Conservation (phyloP, 2,329 filamentous ascomycete genomes). For the Cordyceps cateniannulata region DNA sequence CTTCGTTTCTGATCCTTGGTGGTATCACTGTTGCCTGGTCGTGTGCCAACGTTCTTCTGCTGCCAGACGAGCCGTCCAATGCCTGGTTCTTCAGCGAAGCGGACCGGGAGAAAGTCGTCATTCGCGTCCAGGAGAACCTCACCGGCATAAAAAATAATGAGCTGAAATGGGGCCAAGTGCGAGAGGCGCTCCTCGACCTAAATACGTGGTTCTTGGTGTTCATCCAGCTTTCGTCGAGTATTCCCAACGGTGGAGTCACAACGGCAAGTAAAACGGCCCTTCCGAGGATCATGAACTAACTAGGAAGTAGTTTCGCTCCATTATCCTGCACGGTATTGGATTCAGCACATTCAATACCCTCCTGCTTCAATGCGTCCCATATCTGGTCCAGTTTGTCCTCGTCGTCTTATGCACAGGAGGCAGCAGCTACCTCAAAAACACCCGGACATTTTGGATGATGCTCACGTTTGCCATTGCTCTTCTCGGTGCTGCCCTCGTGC, state of each 20-base stretch:
- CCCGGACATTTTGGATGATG: conserved; percentile 22
- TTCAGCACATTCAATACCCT: conserved; percentile 19
- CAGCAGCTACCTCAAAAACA: conserved; percentile 19
- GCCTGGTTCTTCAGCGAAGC: not conserved
- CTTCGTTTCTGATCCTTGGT: conserved; percentile 3
- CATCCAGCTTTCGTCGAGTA: conserved; percentile 24
- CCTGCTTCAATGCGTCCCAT: conserved; percentile 17
- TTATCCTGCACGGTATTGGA: conserved; percentile 20
- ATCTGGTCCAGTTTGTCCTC: conserved; percentile 19
- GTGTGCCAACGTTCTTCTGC: not conserved
- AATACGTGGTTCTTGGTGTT: conserved; percentile 38
- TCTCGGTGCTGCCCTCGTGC: conserved; percentile 19
- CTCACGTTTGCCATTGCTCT: conserved; percentile 17
- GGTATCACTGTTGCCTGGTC: not conserved
- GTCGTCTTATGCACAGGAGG: conserved; percentile 18
- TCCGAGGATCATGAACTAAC: not conserved
- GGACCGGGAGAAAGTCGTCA: not conserved
- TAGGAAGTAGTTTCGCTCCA: conserved; percentile 18
- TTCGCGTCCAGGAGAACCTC: not conserved
- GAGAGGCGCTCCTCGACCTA: conserved; percentile 30
- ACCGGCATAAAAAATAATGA: not conserved
- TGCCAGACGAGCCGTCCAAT: conserved; percentile 6
- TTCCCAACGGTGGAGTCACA: conserved; percentile 51
- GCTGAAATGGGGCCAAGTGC: conserved; percentile 34
- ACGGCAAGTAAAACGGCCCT: conserved; percentile 23